phyloP scores from a whole-genome alignment of 495 filamentous ascomycete species.

The Massariosphaeria phaeospora region DNA sequence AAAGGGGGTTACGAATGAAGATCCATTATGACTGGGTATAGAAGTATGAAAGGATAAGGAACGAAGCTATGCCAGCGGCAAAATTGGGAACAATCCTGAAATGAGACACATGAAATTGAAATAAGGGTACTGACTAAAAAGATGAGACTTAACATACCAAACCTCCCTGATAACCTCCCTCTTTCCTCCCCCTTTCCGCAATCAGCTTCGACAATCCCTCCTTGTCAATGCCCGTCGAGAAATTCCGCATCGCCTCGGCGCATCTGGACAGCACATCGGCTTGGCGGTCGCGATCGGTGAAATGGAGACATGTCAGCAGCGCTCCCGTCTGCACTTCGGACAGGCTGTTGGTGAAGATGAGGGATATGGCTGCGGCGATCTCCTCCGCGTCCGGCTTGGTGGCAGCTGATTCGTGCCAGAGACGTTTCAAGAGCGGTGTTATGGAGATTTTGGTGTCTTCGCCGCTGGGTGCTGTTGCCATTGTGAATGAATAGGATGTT shows the following conservation, averaged over 20 bases:
- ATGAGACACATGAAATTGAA: too few species aligned
- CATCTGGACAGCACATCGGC: constrained; percentile 77
- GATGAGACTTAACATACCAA: constrained; percentile 27
- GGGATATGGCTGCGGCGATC: constrained; percentile 78
- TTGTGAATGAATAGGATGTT: background rate
- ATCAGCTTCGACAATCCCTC: constrained; percentile 56
- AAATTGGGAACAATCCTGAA: too few species aligned
- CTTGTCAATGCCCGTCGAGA: constrained; percentile 61
- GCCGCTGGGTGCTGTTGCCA: constrained; percentile 1
- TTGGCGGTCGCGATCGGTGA: constrained; percentile 71
- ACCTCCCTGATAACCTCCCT: constrained; percentile 58
- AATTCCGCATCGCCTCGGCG: constrained; percentile 62
- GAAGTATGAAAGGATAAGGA: too few species aligned
- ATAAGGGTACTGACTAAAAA: background rate
- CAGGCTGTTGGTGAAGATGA: constrained; percentile 81
- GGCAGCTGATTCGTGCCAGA: constrained; percentile 59
- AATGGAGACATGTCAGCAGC: constrained; percentile 82
- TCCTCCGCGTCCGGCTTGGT: constrained; percentile 63
- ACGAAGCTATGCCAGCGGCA: too few species aligned
- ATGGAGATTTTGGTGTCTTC: constrained; percentile 54
- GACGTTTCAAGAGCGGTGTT: constrained; percentile 69
- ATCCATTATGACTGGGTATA: too few species aligned
- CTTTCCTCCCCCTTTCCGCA: constrained; percentile 50
- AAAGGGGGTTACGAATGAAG: too few species aligned
- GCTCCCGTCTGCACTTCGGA: constrained; percentile 78